Conservation (phyloP, 2,329 filamentous ascomycete genomes). For the Didymosphaeria variabile region DNA sequence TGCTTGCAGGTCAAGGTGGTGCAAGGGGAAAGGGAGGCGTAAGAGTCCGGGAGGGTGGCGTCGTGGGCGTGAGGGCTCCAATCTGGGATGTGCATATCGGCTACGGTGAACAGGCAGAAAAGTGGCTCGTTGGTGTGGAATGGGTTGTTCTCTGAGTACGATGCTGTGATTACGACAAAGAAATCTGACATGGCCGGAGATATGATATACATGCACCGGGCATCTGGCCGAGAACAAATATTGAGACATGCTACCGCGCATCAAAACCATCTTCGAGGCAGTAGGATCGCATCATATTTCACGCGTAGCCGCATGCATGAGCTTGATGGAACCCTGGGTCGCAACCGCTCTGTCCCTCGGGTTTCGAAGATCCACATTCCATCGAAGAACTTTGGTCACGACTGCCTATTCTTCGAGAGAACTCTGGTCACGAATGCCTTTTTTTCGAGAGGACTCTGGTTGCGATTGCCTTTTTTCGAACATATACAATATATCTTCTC, state of each 20-base stretch:
- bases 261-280: neutral
- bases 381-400: neutral
- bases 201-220: neutral
- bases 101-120: slow-evolving; percentile 33
- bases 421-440: neutral
- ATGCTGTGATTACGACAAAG: slow-evolving; percentile 19
- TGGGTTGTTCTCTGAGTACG: slow-evolving; percentile 44
- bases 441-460: too few relatives aligned
- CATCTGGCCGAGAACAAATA: neutral
- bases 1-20: slow-evolving; percentile 43
- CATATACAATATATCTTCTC: neutral
- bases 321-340: neutral
- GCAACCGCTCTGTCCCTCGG: neutral
- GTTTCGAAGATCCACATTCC: neutral
- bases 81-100: slow-evolving; percentile 53
- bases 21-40: slow-evolving; percentile 28
- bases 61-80: slow-evolving; percentile 51
- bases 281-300: neutral
- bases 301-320: neutral
- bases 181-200: too few relatives aligned
- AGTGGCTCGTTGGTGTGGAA: slow-evolving; percentile 54
- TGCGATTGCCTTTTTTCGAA: neutral
- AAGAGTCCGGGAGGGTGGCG: slow-evolving; percentile 31
- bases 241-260: neutral
- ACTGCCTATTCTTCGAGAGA: neutral